Evolutionary conservation across 139 green algal species (phyloP).

Genomic region (Asterochloris erici): DNA sequence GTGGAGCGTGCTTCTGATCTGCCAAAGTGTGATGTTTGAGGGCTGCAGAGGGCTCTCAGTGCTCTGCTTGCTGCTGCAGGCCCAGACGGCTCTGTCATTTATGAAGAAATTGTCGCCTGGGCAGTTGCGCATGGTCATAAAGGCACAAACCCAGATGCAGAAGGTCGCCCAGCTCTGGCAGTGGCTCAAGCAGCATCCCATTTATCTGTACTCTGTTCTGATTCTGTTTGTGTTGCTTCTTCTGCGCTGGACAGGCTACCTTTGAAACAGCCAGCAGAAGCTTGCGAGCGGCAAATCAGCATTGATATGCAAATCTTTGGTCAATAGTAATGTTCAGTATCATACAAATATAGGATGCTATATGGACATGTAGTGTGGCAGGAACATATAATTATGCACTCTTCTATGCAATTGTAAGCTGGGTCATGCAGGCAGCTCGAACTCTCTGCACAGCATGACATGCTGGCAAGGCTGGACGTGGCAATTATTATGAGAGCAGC

Average conservation of each 20-base stretch:
- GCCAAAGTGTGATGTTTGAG: neutral
- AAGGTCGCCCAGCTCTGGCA: neutral
- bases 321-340: neutral
- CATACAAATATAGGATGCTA: neutral
- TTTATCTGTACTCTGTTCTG: neutral
- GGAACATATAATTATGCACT: neutral
- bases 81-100: neutral
- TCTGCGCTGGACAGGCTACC: neutral
- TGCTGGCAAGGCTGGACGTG: neutral
- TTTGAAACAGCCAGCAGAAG: neutral
- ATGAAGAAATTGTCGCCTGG: conserved; percentile 1
- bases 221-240: neutral
- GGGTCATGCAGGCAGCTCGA: neutral
- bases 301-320: no score
- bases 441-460: neutral
- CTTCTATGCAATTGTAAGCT: neutral
- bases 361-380: neutral
- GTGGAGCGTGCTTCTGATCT: no score
- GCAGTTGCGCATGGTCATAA: conserved; percentile 1
- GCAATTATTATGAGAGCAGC: neutral
- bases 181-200: neutral
- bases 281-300: no score
- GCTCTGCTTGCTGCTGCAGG: neutral
- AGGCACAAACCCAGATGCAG: neutral
- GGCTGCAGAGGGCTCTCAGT: neutral